These are phyloP conservation scores for Euphrasia confusa DNA, from an alignment of 257 asterid genomes.

Conservation along the genomic window DNA sequence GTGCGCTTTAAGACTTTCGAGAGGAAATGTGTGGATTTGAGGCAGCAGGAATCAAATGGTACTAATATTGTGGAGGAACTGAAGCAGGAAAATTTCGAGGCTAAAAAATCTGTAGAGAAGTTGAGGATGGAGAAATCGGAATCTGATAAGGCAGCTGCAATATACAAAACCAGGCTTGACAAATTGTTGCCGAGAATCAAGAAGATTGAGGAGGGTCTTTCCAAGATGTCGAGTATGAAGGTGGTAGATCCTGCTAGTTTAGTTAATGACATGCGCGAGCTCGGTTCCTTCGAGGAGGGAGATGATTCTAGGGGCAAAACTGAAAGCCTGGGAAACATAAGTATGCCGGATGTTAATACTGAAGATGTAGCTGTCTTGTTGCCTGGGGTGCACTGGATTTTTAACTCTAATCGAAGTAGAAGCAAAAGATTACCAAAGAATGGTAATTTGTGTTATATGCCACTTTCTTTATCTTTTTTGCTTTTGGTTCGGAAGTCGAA, in stretches of 20 bases:
- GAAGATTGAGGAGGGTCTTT: neutral
- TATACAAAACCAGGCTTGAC: neutral
- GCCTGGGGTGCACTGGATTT: too few species aligned
- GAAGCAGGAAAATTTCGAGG: neutral
- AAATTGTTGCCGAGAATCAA: neutral
- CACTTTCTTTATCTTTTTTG: too few species aligned
- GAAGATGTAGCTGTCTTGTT: too few species aligned
- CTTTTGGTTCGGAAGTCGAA: too few species aligned
- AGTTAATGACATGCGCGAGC: neutral
- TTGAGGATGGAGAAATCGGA: neutral
- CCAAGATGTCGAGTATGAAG: neutral
- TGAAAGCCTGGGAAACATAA: neutral
- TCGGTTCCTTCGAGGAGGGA: neutral
- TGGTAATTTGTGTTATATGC: too few species aligned
- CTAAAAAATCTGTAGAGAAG: neutral
- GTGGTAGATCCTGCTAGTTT: neutral
- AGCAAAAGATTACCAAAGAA: neutral
- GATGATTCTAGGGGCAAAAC: neutral
- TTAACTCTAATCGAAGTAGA: too few species aligned
- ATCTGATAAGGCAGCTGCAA: too few species aligned
- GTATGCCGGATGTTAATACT: too few species aligned
- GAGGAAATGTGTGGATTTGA: neutral
- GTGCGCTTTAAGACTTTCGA: neutral
- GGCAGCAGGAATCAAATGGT: neutral
- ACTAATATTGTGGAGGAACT: neutral